These are phyloP conservation scores for Vaccinium darrowii DNA, from an alignment of 148 eudicot genomes.

Conservation along the genomic window DNA sequence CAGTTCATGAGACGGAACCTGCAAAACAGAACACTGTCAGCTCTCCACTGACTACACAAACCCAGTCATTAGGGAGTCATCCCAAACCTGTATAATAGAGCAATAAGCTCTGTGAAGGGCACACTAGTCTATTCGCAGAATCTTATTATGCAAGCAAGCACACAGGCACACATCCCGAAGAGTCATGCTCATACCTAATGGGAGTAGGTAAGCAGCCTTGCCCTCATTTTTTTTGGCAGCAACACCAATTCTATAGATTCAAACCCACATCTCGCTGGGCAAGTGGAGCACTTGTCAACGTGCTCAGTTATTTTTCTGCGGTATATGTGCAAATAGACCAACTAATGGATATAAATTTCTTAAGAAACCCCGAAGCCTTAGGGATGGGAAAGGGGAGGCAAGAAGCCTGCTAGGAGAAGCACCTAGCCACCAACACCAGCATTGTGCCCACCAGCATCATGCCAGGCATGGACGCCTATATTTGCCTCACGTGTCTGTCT, in stretches of 20 bases:
- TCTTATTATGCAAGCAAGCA: background rate
- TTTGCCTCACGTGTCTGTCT: background rate
- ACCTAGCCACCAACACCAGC: background rate
- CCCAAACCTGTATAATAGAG: background rate
- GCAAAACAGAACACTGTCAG: constrained; percentile 18
- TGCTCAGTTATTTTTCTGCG: background rate
- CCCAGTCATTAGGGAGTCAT: background rate
- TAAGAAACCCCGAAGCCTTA: background rate
- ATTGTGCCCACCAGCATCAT: background rate
- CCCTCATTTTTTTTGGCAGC: background rate
- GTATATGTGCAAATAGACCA: background rate
- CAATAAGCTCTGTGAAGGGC: background rate
- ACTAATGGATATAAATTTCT: background rate
- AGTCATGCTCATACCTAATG: background rate
- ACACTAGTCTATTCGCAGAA: background rate
- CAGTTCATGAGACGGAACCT: constrained; percentile 84
- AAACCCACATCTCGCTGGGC: background rate
- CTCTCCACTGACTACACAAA: background rate
- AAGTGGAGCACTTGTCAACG: background rate
- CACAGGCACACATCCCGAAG: background rate
- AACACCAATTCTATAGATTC: background rate
- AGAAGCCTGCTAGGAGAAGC: background rate
- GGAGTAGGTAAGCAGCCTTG: constrained; percentile 1
- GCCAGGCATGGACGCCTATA: background rate
- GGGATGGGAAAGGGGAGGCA: background rate